These are phyloP conservation scores for Arthrobotrys iridis DNA, from an alignment of 2,329 filamentous ascomycete species.

Conservation along the genomic window DNA sequence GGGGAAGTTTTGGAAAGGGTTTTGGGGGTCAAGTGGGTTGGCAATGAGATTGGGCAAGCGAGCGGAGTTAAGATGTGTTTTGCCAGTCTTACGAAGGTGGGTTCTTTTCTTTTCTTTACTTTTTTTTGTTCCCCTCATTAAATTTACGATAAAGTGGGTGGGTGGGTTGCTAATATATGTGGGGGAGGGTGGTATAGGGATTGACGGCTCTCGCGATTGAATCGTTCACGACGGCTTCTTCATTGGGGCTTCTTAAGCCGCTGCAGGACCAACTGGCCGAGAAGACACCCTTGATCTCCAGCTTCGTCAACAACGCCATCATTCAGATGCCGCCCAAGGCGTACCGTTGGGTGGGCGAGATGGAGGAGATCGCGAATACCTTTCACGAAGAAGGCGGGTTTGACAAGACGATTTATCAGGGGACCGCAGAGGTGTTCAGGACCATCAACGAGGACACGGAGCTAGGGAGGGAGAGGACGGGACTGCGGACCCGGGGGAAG, in stretches of 20 bases:
- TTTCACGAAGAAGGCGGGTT: conserved; percentile 71
- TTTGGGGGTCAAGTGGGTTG: conserved; percentile 56
- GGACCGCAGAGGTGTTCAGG: conserved; percentile 48
- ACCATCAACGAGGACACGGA: conserved; percentile 53
- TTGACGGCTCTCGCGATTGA: conserved; percentile 76
- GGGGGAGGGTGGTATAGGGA: conserved; percentile 60
- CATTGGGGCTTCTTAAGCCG: conserved; percentile 71
- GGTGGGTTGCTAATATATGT: neutral
- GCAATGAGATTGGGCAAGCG: conserved; percentile 61
- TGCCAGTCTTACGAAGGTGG: conserved; percentile 68
- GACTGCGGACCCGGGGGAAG: conserved; percentile 45
- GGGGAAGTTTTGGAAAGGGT: conserved; percentile 55
- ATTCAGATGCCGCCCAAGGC: conserved; percentile 76
- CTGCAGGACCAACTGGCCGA: conserved; percentile 68
- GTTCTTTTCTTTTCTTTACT: conserved; percentile 4
- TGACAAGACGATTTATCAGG: conserved; percentile 42
- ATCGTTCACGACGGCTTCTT: conserved; percentile 74
- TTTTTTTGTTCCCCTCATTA: neutral
- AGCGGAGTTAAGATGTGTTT: conserved; percentile 75
- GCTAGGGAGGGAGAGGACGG: conserved; percentile 44
- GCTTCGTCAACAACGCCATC: conserved; percentile 66
- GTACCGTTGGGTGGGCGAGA: conserved; percentile 80
- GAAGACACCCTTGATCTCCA: conserved; percentile 65
- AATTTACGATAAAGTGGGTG: neutral
- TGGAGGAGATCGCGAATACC: conserved; percentile 77